These are phyloP conservation scores for Gossypium bickii DNA, from an alignment of 345 rosid genomes.

Conservation along the genomic window DNA sequence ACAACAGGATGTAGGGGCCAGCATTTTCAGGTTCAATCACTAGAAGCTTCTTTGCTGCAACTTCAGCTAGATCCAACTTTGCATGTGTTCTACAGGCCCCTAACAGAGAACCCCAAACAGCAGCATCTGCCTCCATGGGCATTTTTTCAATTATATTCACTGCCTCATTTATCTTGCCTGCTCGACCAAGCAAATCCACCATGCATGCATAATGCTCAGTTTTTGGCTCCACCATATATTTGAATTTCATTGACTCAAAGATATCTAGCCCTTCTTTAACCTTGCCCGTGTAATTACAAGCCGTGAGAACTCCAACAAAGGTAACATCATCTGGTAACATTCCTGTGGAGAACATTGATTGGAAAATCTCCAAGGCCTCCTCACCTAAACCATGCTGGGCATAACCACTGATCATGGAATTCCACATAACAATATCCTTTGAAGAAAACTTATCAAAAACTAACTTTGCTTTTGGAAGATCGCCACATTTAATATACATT, in stretches of 20 bases:
- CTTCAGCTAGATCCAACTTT: constrained; percentile 64
- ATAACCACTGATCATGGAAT: constrained; percentile 68
- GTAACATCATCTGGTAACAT: constrained; percentile 64
- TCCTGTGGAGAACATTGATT: constrained; percentile 52
- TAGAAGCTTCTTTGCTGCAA: constrained; percentile 61
- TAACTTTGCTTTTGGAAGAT: constrained; percentile 55
- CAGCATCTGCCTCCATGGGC: constrained; percentile 71
- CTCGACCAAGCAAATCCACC: constrained; percentile 84
- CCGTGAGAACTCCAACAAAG: constrained; percentile 68
- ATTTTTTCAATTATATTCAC: constrained; percentile 54
- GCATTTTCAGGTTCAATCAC: constrained; percentile 64
- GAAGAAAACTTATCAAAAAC: constrained; percentile 51
- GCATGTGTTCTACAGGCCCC: constrained; percentile 72
- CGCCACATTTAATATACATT: constrained; percentile 77
- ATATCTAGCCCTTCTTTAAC: constrained; percentile 58
- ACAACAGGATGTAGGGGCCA: constrained; percentile 62
- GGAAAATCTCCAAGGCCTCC: constrained; percentile 57
- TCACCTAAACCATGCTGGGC: constrained; percentile 74
- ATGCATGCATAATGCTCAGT: constrained; percentile 74
- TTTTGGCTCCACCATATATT: constrained; percentile 39
- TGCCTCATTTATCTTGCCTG: constrained; percentile 63
- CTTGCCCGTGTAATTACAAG: constrained; percentile 73
- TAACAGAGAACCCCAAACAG: constrained; percentile 72
- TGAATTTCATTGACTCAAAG: constrained; percentile 62
- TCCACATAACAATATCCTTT: constrained; percentile 83